Base-by-base conservation (phyloP, 371 early-diverging fungal genomes). In the Amoeboaphelidium protococcarum region DNA sequence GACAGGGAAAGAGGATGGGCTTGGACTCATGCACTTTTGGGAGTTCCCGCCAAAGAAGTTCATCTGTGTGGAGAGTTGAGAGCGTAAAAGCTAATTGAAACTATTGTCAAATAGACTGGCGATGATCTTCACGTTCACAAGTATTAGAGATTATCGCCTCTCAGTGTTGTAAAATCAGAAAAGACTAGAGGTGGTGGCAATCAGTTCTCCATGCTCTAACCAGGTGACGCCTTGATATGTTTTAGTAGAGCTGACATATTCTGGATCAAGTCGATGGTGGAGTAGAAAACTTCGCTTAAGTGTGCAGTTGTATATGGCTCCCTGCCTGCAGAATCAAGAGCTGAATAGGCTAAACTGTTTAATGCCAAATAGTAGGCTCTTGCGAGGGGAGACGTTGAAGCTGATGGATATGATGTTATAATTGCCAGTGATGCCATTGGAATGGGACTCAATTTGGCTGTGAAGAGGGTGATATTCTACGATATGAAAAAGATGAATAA, bases 351-450 rank as follows among this genome's bases (percentile, higher is more conserved):
- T 2, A 64, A 66, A 46, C 60, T 79, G 24, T 94, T 94, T 52
- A 94, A 94, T 55, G 81, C 82, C 46, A 76, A 78, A 1, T 52
- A 67, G n/a, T n/a, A n/a, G n/a, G n/a, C n/a, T n/a, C n/a, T n/a
- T n/a, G n/a, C n/a, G n/a, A n/a, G n/a, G n/a, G n/a, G n/a, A n/a
- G n/a, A n/a, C n/a, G n/a, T n/a, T n/a, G n/a, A n/a, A n/a, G n/a
- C n/a, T n/a, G 71, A 71, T 45, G 75, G 65, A 10, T 74, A 76
- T 49, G 76, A 84, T 51, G 78, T 92, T 1, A 57, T 94, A 19
- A 82, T 94, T 13, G 88, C 92, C 3, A 82, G 83, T 42, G 95
- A 94, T 63, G 95, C 95, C 0, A 72, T 94, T 40, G 95, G 95
- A 24, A 91, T 94, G 92, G 95, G 95, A 0, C 64, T 91, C 2